Base-by-base conservation (phyloP, 208 protist genomes). In the Crithidia brevicula region DNA sequence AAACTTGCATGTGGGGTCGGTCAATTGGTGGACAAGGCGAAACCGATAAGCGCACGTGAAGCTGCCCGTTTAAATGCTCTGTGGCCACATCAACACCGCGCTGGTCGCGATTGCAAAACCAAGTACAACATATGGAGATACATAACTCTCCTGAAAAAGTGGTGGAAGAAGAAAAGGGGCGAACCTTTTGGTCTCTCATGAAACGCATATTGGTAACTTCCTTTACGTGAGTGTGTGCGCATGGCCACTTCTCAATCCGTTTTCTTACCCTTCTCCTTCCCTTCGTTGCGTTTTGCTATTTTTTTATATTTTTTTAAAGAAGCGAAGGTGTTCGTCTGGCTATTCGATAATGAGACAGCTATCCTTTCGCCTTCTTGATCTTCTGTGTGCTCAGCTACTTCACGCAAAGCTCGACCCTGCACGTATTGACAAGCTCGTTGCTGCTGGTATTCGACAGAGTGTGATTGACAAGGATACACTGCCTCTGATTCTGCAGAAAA, bases 391-490 rank as follows among this genome's bases (percentile, higher is more conserved):
- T 7, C 75, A 85, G 34, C 75, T 95, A 45, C 53, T 79, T 16
- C 64, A 74, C 16, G 61, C 61, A 6, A 75, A 67, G 47, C 13
- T 46, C 9, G 78, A 74, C 51, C 52, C 67, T 20, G 71, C 61
- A 2, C 64, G 69, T 5, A 52, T 95, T 18, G 77, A 89, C 28
- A 73, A 75, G 49, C 20, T 73, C 20, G 59, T 95, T 18, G 56
- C 61, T 0, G 77, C 78, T 10, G 83, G 81, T 0, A 81, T 91
- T 31, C 79, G 82, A n/a, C 82, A 88, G 67, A 71, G 80, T 22
- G 77, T 86, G 1, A 15, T 95, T 6, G 79, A 92, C 67, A 85
- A 78, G 57, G 78, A 82, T 50, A 88, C 86, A 1, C 74, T 95
- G 6, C 87, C 79, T 0, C 58, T 95, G n/a, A 62, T 95, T 2